Evolutionary conservation across 345 rosid species (phyloP), one percentile per base, ranked within the genome.

Genomic region (Salix arbutifolia): DNA sequence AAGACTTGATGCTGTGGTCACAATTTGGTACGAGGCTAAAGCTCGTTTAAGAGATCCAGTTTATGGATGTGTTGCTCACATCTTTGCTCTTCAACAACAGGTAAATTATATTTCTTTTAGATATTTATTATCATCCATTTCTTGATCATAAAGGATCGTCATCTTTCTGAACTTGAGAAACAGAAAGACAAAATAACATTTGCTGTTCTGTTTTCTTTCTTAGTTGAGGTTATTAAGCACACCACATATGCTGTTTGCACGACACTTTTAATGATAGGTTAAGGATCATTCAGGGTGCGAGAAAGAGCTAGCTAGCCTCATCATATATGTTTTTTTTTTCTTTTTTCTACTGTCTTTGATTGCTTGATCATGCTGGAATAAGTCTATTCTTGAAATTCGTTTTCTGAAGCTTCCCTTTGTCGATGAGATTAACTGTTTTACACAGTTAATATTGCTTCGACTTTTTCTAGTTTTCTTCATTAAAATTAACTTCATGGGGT

Each of bases 61-160:
- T 70, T 82, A 82, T 61, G 84, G 79, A 73, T 82, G 84, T 26
- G 81, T 82, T 48, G 78, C 81, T 60, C 84, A 82, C 75, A 82
- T 82, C 74, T 82, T 78, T 31, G 53, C 84, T 58, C 81, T 82
- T 26, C 84, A 82, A 23, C 84, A 82, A 14, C 84, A 82, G 84
- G 84, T 82, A 68, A 46, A 56, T 56, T 53, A 65, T 1, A 4
- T 31, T 8, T 30, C 33, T 46, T 26, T 52, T 23, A 16, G 19
- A 52, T 6, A 23, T 37, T 26, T 21, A 3, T 5, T 8, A 10
- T 16, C n/a, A 0, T 23, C 14, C 23, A 17, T 66, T 33, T 19
- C 12, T 30, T 26, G 69, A 65, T 8, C 69, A 19, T n/a, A 21
- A 53, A 53, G 8, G 21, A 52, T 53, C 14, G 67, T 2, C 67